Base-by-base conservation (phyloP, 2,329 filamentous ascomycete species). In the Colletotrichum eleusines region DNA sequence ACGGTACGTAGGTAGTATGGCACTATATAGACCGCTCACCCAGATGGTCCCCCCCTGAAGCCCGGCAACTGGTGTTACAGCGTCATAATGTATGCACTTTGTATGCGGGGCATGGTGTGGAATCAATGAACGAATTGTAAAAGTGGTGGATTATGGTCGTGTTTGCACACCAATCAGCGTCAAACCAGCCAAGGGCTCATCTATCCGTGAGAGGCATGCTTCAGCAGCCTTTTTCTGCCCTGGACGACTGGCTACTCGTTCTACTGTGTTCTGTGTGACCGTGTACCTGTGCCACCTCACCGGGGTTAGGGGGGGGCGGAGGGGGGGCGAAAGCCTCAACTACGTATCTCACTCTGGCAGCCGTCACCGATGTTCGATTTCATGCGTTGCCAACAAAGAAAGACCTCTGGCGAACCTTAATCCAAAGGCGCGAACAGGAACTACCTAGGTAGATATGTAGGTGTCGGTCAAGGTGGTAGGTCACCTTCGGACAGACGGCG, bases 401-500 rank as follows among this genome's bases (percentile, higher is more conserved):
- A 35, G n/a, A n/a, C n/a, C n/a, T 20, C 9, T 23, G 12, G n/a
- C 31, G 31, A 54, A 11, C 20, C 31, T 1, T 3, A 23, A 9
- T 42, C 33, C 59, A 51, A 51, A 23, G 42, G n/a, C 18, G 16
- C 20, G 20, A 18, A n/a, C n/a, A n/a, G n/a, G n/a, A n/a, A 42
- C 16, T 20, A 42, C 18, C 1, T n/a, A 42, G 16, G 5, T 20
- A 42, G 40, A 16, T 42, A 38, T 23, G 31, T 50, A 26, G 20
- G 16, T 18, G 31, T 40, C 14, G 31, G 44, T 35, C 38, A 40
- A 40, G 38, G 58, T n/a, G 28, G 51, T 50, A 44, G 57, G 35
- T 50, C 14, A 12, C 40, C 54, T 58, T 62, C 68, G 58, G 63
- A 57, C 68, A 63, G 68, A 64, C 68, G 68, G 68, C 67, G 63